Percentiles rank a stretch among this genome's conserved stretches.
Conservation (phyloP, 1,284 basidiomycete genomes). For the Tetrapyrgos nigripes region DNA sequence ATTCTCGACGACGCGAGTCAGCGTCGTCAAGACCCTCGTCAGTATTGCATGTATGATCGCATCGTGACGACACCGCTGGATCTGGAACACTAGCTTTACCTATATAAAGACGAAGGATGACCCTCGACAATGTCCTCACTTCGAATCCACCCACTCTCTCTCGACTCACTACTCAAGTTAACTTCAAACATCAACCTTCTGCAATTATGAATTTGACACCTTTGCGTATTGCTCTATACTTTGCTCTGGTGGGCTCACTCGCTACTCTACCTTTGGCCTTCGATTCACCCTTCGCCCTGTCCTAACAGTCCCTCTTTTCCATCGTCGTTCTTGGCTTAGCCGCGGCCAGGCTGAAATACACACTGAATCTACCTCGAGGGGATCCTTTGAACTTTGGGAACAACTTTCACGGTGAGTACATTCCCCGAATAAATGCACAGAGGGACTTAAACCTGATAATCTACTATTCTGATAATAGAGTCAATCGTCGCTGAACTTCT, state of each 20-base stretch:
- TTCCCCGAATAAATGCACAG: not conserved
- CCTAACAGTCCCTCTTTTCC: constrained; percentile 14
- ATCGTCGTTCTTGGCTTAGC: constrained; percentile 15
- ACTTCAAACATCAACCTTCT: no score
- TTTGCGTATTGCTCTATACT: constrained; percentile 14
- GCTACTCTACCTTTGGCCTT: no score
- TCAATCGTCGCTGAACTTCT: constrained; percentile 73
- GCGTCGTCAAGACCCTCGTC: no score
- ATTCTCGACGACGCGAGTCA: no score
- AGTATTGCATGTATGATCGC: no score
- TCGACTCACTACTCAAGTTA: not conserved
- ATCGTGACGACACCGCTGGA: no score
- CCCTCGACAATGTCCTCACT: no score
- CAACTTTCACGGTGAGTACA: constrained; percentile 65
- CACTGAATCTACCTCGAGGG: constrained; percentile 56
- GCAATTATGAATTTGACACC: constrained; percentile 10
- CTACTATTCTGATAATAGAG: constrained; percentile 51
- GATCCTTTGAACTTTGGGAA: constrained; percentile 68
- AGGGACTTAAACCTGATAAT: not conserved
- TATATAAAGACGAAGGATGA: no score
- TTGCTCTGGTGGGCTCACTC: constrained; percentile 3
- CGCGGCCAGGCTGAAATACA: constrained; percentile 51
- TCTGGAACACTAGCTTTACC: no score
- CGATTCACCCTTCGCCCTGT: not conserved
- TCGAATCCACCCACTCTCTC: not conserved